Base-by-base conservation (phyloP, 805 yeast genomes). In the Candida tallmaniae region DNA sequence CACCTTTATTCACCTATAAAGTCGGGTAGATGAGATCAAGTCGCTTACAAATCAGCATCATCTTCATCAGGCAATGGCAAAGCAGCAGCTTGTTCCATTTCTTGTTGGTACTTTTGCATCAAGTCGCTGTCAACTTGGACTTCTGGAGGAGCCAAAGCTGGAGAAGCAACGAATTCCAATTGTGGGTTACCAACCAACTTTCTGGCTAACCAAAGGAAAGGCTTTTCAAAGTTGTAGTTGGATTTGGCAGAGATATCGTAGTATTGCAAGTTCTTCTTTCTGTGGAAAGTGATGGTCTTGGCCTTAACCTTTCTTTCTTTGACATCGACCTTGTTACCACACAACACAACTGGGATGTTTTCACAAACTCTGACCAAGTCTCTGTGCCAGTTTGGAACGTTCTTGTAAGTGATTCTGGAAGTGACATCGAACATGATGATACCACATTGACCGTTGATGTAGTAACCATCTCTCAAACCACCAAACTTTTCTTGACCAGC, bases 361-460 rank as follows among this genome's bases (percentile, higher is more conserved):
- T 93, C 99, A 76, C 99, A 93, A 47, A 93, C 99, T 74, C 99
- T 87, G 47, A 93, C 97, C 63, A 93, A 78, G 71, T 93, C 99
- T 75, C 98, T 84, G 83, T 94, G 97, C 99, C 99, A 93, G 85
- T 93, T 94, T 68, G 99, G 98, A 65, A 93, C 99, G 71, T 93
- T 93, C 78, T 93, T 93, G 77, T 93, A 93, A 52, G 98, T 93
- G 74, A 93, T 90, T 78, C 99, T 89, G 35, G 97, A 88, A 45
- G 99, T 93, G 46, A 93, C 98, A 70, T 93, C 99, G 65, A 93
- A 93, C 99, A 93, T 93, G 68, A 93, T 93, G 74, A 93, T 93
- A 74, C 97, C 99, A 78, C 98, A 93, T 74, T 93, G 96, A 62
- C 98, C 99, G 67, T 93, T 90, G 68, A 93, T 93, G 74, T 93